Conservation (phyloP, 2,329 filamentous ascomycete genomes). For the Microcyclosporella mali region DNA sequence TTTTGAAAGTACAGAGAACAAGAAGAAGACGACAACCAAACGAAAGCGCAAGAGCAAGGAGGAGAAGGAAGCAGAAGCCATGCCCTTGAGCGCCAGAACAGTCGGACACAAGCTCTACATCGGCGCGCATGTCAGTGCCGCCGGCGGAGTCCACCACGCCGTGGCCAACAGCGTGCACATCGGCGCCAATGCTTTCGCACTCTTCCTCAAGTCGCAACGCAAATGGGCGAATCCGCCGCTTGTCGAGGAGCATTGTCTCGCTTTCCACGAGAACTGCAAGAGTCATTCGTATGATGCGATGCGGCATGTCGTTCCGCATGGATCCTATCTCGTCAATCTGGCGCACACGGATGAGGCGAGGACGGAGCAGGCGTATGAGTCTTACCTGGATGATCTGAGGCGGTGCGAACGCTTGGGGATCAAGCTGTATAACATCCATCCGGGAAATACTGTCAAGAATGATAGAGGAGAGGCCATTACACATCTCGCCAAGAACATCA, state of each 20-base stretch:
- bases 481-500: conserved; percentile 76
- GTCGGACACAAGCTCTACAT: conserved; percentile 71
- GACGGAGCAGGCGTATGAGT: conserved; percentile 74
- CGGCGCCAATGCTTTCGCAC: conserved; percentile 81
- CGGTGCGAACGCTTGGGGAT: conserved; percentile 85
- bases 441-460: conserved; percentile 64
- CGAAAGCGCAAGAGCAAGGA: conserved; percentile 52
- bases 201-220: conserved; percentile 93
- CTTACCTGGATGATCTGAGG: conserved; percentile 80
- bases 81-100: conserved; percentile 66
- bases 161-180: conserved; percentile 45
- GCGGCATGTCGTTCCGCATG: conserved; percentile 78
- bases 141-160: conserved; percentile 87
- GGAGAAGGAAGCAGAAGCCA: conserved; percentile 50
- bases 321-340: conserved; percentile 93
- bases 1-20: too few species aligned
- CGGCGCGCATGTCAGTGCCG: conserved; percentile 84
- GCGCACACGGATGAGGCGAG: conserved; percentile 76
- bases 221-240: conserved; percentile 87
- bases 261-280: conserved; percentile 64
- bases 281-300: conserved; percentile 65
- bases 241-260: conserved; percentile 57
- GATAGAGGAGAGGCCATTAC: conserved; percentile 63
- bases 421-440: conserved; percentile 94
- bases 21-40: conserved; percentile 18